Base-by-base conservation (phyloP, 352 stramenopile genomes). In the Pythium rhizo-oryzae region DNA sequence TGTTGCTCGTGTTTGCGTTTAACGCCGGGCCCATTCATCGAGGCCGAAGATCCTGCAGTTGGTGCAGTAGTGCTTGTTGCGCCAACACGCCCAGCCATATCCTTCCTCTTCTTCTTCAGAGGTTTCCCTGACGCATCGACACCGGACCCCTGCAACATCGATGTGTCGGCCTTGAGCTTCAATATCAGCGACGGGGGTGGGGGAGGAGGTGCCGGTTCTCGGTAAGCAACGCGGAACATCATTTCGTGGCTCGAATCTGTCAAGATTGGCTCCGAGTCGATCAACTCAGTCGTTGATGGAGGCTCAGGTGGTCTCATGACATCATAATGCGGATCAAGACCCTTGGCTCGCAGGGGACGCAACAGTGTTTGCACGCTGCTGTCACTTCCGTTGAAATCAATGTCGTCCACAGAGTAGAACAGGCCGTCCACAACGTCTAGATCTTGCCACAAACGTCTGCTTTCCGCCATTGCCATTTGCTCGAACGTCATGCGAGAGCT, bases 1-100 rank as follows among this genome's bases (percentile, higher is more conserved):
- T 61, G 52, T 25, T 83, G 77, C 46, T 93, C 84, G 16, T 90
- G 70, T 55, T 94, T 96, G 24, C 82, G 81, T 43, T 96, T 96
- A 0, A 88, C 67, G 16, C 59, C 59, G n/a, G 59, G 21, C 15
- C 24, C 35, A 13, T 47, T 47, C 41, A 8, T 16, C 7, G 2
- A n/a, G 13, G 41, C 41, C 7, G 41, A 41, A 41, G 35, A n/a
- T 33, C 57, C 35, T 72, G 19, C 28, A 28, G n/a, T n/a, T 25
- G 33, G 21, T 18, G 25, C 23, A 54, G 13, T 75, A 28, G 78
- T 58, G 24, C 65, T 59, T 19, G 55, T 39, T 8, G 46, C 49
- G 37, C 28, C 59, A 30, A 35, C 60, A 46, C 58, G 50, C 28
- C 35, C 64, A 18, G 60, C 51, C 4, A 82, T 75, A 37, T 90